phyloP scores from a whole-genome alignment of 331 rosid genomes.

The Arachis monticola region DNA sequence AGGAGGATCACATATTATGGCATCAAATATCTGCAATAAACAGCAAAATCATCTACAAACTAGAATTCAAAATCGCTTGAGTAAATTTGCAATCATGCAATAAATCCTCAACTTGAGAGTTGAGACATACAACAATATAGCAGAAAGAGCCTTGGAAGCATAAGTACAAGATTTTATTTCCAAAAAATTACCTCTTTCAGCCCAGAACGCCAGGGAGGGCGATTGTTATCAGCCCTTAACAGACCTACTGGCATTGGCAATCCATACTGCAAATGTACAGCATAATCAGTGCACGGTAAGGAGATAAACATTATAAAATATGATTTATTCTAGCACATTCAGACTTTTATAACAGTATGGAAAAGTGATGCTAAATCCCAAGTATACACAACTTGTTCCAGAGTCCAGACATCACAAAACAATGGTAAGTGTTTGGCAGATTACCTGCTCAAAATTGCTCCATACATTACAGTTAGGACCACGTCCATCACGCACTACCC shows the following conservation, averaged over 20 bases:
- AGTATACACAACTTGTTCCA: conserved; percentile 2
- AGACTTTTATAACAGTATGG: conserved; percentile 7
- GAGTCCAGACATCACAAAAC: conserved; percentile 2
- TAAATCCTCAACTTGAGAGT: conserved; percentile 1
- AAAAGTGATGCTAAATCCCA: conserved; percentile 18
- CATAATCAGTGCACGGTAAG: conserved; percentile 32
- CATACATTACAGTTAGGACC: conserved; percentile 96
- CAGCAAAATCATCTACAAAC: conserved; percentile 15
- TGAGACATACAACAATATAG: not conserved
- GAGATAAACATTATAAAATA: conserved; percentile 10
- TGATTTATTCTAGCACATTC: conserved; percentile 23
- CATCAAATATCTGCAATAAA: conserved; percentile 69
- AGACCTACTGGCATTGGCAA: conserved; percentile 79
- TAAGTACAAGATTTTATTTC: not conserved
- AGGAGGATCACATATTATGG: conserved; percentile 96
- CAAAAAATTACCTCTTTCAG: conserved; percentile 69
- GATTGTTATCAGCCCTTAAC: conserved; percentile 94
- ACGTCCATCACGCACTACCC: conserved; percentile 97
- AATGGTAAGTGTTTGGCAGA: conserved; percentile 29
- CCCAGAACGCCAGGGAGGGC: conserved; percentile 95
- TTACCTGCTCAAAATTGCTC: conserved; percentile 98
- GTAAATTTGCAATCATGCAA: conserved; percentile 3
- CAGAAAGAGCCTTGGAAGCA: not conserved
- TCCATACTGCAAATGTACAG: conserved; percentile 72
- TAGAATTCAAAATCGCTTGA: not conserved